phyloP scores from a whole-genome alignment of 164 flowering plant genomes.

The Santalum album region DNA sequence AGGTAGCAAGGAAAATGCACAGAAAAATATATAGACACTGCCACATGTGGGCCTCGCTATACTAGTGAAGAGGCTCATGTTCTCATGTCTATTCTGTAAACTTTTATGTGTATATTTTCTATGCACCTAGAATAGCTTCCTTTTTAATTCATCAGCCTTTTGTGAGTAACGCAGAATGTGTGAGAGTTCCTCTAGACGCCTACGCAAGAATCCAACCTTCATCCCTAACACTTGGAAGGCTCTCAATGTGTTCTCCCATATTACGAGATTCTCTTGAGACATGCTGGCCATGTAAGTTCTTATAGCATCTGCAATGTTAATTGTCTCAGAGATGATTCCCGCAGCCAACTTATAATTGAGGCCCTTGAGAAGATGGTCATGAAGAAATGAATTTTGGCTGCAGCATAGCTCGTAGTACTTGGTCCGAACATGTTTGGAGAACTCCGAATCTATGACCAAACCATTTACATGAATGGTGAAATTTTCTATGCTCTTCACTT shows the following conservation, averaged over 20 bases:
- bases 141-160: not conserved
- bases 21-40: too few relatives aligned
- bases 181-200: constrained; percentile 8
- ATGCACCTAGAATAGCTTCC: too few relatives aligned
- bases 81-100: too few relatives aligned
- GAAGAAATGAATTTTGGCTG: constrained; percentile 30
- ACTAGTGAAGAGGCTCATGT: too few relatives aligned
- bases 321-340: constrained; percentile 30
- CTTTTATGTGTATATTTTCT: too few relatives aligned
- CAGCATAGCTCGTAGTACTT: constrained; percentile 36
- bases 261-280: constrained; percentile 7
- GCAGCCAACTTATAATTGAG: constrained; percentile 23
- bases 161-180: constrained; percentile 10
- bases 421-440: constrained; percentile 16
- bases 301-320: constrained; percentile 27
- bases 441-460: constrained; percentile 25
- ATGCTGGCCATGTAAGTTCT: constrained; percentile 13
- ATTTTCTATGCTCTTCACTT: constrained; percentile 18
- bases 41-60: too few relatives aligned
- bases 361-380: constrained; percentile 20
- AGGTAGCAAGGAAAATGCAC: too few relatives aligned
- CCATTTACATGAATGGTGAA: constrained; percentile 29
- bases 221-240: constrained; percentile 21
- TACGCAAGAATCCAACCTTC: constrained; percentile 21
- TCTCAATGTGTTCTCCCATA: constrained; percentile 19